phyloP scores from a whole-genome alignment of 2,329 filamentous ascomycete species.

The Trichoderma citrinoviride region DNA sequence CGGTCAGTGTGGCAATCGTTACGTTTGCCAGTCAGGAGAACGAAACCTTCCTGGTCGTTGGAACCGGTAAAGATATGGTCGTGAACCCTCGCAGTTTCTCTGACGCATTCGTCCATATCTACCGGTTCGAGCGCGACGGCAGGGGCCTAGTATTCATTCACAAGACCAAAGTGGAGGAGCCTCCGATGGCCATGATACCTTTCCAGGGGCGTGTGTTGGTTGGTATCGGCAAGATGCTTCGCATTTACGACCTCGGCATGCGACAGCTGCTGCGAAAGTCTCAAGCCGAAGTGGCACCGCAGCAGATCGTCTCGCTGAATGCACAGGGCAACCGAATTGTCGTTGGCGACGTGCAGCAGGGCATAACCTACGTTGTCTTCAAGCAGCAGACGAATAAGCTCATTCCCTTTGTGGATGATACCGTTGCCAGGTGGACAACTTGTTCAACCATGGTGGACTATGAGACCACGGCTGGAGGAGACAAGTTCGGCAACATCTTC shows the following conservation, averaged over 20 bases:
- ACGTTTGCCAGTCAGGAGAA: constrained; percentile 85
- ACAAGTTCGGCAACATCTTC: constrained; percentile 98
- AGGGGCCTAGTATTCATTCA: constrained; percentile 89
- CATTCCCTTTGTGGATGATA: constrained; percentile 91
- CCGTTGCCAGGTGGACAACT: constrained; percentile 84
- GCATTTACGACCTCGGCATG: constrained; percentile 91
- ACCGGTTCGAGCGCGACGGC: constrained; percentile 85
- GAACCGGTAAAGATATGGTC: constrained; percentile 86
- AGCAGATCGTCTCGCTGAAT: constrained; percentile 83
- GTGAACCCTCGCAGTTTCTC: constrained; percentile 72
- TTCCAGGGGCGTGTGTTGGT: constrained; percentile 89
- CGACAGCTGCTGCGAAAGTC: constrained; percentile 89
- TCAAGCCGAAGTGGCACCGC: constrained; percentile 73
- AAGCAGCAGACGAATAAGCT: constrained; percentile 88
- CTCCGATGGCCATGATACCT: constrained; percentile 81
- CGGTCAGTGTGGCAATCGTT: constrained; percentile 80
- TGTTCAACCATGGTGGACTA: constrained; percentile 95
- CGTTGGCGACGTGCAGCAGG: constrained; percentile 89
- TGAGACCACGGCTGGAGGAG: constrained; percentile 88
- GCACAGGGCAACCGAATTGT: constrained; percentile 89
- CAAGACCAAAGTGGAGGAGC: constrained; percentile 88
- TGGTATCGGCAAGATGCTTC: constrained; percentile 78
- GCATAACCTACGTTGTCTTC: constrained; percentile 88
- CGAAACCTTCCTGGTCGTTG: constrained; percentile 88
- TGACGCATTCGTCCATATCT: constrained; percentile 86